A percentile compares a stretch with the other conserved stretches of the same genome.
Conservation (phyloP, 2,329 filamentous ascomycete species). For the Lizonia empirigonia region DNA sequence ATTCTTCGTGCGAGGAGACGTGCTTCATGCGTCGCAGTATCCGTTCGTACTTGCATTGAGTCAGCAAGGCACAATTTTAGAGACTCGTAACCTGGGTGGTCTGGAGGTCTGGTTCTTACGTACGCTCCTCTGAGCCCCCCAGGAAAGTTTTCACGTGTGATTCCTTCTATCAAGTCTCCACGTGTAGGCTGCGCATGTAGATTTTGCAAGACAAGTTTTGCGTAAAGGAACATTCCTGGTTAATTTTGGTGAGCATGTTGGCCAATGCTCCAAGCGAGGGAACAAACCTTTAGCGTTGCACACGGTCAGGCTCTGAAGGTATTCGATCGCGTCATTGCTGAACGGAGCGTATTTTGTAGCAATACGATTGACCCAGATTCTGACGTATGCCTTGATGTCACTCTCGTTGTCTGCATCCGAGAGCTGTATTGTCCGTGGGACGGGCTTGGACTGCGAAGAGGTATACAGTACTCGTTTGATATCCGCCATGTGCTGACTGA, state of each 20-base stretch:
- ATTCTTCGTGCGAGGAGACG: slow-evolving; percentile 11
- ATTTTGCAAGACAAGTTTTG: slow-evolving; percentile 33
- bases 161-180: slow-evolving; percentile 20
- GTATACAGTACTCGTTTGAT: slow-evolving; percentile 22
- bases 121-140: slow-evolving; percentile 29
- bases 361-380: slow-evolving; percentile 21
- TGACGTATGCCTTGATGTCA: slow-evolving; percentile 29
- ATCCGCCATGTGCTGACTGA: slow-evolving; percentile 36
- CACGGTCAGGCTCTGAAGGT: slow-evolving; percentile 27
- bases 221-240: slow-evolving; percentile 38
- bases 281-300: slow-evolving; percentile 28
- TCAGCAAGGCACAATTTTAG: neutral
- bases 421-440: slow-evolving; percentile 21
- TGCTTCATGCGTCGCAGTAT: slow-evolving; percentile 31
- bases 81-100: neutral
- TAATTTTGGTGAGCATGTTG: neutral
- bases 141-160: slow-evolving; percentile 25
- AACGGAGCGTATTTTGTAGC: slow-evolving; percentile 21
- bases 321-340: slow-evolving; percentile 26
- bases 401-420: slow-evolving; percentile 22
- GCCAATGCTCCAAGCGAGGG: neutral
- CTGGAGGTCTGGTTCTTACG: neutral
- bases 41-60: slow-evolving; percentile 28
- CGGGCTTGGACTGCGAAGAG: slow-evolving; percentile 2
- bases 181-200: slow-evolving; percentile 22